phyloP scores from a whole-genome alignment of 1,139 yeast genomes.

The Ashbya aceris region DNA sequence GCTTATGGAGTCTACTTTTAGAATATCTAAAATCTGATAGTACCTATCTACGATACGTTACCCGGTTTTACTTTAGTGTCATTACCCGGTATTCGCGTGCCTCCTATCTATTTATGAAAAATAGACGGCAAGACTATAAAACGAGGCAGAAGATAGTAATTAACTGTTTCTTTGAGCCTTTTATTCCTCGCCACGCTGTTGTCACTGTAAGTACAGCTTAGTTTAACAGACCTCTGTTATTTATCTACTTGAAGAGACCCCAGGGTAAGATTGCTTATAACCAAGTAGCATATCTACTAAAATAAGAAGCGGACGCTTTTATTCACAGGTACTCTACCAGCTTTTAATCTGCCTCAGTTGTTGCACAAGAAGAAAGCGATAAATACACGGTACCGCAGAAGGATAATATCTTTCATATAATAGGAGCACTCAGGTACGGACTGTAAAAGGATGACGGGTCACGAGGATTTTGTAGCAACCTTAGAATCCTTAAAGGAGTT shows the following conservation, averaged over 20 bases:
- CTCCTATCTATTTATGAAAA: no score
- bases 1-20: background rate
- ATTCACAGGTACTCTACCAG: slow-evolving; percentile 2
- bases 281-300: slow-evolving; percentile 3
- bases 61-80: background rate
- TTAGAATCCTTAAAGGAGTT: slow-evolving; percentile 65
- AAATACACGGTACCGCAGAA: background rate
- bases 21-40: background rate
- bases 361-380: slow-evolving; percentile 1
- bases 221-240: background rate
- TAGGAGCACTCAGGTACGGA: background rate
- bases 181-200: background rate
- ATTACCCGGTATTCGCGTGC: no score
- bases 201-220: slow-evolving; percentile 3
- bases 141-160: no score
- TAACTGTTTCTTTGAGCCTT: no score
- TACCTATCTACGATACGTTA: background rate
- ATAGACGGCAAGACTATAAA: no score
- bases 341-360: background rate
- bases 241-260: slow-evolving; percentile 2
- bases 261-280: slow-evolving; percentile 2
- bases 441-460: slow-evolving; percentile 9
- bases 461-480: slow-evolving; percentile 58
- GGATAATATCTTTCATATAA: slow-evolving; percentile 1
- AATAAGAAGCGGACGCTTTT: slow-evolving; percentile 1